A percentile compares a stretch with the other conserved stretches of the same genome.
Evolutionary conservation across 2,329 filamentous ascomycete species (phyloP).

Genomic region (Xylariaceae sp.): DNA sequence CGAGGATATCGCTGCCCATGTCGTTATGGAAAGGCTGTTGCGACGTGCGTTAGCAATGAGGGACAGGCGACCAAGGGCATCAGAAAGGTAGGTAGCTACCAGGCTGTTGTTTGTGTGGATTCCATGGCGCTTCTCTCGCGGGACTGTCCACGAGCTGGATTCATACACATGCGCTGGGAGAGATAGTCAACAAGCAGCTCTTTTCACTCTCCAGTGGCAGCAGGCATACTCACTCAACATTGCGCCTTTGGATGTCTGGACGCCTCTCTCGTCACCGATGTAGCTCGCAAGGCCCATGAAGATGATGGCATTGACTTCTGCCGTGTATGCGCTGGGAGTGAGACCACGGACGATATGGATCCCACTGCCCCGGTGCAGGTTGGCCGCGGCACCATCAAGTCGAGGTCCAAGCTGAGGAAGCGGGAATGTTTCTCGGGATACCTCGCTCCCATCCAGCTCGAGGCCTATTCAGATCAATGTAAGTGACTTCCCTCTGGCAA

Average conservation of each 20-base stretch:
- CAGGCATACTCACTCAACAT: constrained; percentile 38
- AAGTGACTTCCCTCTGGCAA: constrained; percentile 13
- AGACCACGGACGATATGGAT: constrained; percentile 53
- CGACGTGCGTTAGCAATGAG: constrained; percentile 5
- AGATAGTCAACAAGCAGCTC: constrained; percentile 13
- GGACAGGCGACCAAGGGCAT: neutral
- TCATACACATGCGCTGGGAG: constrained; percentile 42
- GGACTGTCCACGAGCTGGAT: constrained; percentile 40
- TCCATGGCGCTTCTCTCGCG: constrained; percentile 40
- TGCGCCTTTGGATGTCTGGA: constrained; percentile 44
- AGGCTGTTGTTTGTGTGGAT: constrained; percentile 44
- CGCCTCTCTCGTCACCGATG: constrained; percentile 48
- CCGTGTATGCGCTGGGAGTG: constrained; percentile 39
- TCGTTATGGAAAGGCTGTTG: constrained; percentile 45
- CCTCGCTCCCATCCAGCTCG: constrained; percentile 34
- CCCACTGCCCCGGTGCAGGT: constrained; percentile 40
- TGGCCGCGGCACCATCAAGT: constrained; percentile 32
- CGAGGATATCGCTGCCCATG: constrained; percentile 46
- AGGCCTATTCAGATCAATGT: constrained; percentile 24
- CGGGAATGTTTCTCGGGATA: constrained; percentile 35
- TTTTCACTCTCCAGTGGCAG: neutral
- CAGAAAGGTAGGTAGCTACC: constrained; percentile 28
- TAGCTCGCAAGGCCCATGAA: constrained; percentile 53
- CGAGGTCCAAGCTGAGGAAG: constrained; percentile 33
- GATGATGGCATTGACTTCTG: constrained; percentile 49